phyloP scores from a whole-genome alignment of 495 filamentous ascomycete genomes.

The Pyrenula massariospora region DNA sequence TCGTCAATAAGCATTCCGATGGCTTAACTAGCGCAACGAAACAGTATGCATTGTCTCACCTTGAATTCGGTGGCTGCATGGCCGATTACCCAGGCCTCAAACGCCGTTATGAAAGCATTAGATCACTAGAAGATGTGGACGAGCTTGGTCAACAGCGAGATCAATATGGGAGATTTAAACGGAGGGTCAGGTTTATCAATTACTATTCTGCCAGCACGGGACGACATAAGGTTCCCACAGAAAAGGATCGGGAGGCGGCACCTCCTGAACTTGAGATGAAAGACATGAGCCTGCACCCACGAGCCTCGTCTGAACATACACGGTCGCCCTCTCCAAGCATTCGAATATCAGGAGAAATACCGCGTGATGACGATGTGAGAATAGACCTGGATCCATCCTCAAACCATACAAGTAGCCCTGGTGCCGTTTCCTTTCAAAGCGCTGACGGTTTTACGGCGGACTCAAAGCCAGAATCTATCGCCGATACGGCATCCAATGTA shows the following conservation, averaged over 20 bases:
- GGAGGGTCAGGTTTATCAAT: constrained; percentile 66
- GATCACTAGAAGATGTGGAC: constrained; percentile 57
- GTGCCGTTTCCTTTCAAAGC: background rate
- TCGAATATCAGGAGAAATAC: background rate
- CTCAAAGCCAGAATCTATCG: background rate
- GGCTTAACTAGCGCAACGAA: constrained; percentile 57
- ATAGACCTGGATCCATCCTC: background rate
- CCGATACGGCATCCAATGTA: background rate
- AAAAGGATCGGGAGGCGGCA: constrained; percentile 2
- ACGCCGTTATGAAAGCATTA: constrained; percentile 52
- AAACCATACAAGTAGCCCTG: background rate
- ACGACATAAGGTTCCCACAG: constrained; percentile 30
- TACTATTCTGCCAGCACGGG: constrained; percentile 85
- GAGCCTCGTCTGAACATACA: background rate
- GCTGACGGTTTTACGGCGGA: no score
- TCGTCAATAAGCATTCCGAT: constrained; percentile 67
- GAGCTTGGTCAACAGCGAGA: constrained; percentile 13
- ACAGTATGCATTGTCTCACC: constrained; percentile 62
- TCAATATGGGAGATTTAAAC: constrained; percentile 3
- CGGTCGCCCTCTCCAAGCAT: background rate
- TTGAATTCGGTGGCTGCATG: constrained; percentile 73
- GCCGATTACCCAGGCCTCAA: constrained; percentile 63
- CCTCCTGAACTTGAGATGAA: background rate
- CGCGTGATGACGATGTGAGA: background rate
- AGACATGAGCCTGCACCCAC: background rate